Evolutionary conservation across 2,329 filamentous ascomycete species (phyloP), one percentile per base, ranked within the genome.

Genomic region (Lasiodiplodia gonubiensis): DNA sequence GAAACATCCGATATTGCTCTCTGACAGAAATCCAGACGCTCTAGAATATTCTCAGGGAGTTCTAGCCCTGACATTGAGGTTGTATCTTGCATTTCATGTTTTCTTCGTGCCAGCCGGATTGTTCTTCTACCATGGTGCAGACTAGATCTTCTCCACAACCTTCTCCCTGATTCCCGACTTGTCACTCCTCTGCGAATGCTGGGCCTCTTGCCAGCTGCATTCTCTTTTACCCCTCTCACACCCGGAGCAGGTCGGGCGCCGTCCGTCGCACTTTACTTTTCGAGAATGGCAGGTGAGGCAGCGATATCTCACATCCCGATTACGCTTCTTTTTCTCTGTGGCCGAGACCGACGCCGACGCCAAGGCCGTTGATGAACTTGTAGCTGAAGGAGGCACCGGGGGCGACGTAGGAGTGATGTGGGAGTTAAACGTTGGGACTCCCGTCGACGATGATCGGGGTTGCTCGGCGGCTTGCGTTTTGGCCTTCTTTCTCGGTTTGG

Each of bases 231-330:
- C 21, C 18, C 42, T 66, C 6, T 18, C 23, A 42, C 64, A 66
- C 11, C 8, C 30, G 11, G 48, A 16, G n/a, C 54, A 67, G 16
- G 46, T 61, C 18, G 54, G 55, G 16, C 21, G 65, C 33, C 23
- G 11, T 27, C 42, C 54, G 23, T 66, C 54, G 33, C 64, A 66
- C 23, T 60, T 66, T 21, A 59, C 30, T 11, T 25, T 46, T 30
- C 54, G 42, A 14, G 48, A 16, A 21, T 46, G 8, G 14, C 64
- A 66, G 14, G 53, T 66, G 3, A 60, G n/a, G 30, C 64, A 66
- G 12, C 64, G 30, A 2, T 46, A 33, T 16, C 3, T 52, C 5
- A 18, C 42, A 46, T 48, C 27, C 2, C 64, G 54, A 5, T 16
- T 14, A 12, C 7, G 33, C 37, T 35, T 49, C 25, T 23, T 12